These are phyloP conservation scores for Solanum chmielewskii DNA, from an alignment of 257 asterid genomes.

Conservation along the genomic window DNA sequence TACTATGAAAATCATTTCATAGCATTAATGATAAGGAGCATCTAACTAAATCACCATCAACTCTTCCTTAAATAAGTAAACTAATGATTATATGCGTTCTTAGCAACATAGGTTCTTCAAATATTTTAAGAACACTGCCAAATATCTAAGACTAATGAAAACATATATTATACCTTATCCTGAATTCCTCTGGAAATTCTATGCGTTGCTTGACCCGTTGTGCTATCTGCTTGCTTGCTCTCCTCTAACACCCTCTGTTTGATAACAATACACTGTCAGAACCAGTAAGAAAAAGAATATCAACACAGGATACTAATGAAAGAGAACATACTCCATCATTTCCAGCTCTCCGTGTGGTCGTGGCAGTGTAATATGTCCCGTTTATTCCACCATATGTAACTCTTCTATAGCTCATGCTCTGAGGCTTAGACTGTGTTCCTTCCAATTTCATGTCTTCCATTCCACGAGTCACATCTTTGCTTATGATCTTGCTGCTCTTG, in stretches of 20 bases:
- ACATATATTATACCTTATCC: conserved; percentile 33
- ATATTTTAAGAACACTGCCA: not conserved
- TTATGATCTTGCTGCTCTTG: conserved; percentile 3
- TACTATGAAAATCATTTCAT: not conserved
- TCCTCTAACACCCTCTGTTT: conserved; percentile 61
- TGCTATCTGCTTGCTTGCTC: conserved; percentile 62
- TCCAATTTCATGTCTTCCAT: conserved; percentile 8
- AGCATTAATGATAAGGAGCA: not conserved
- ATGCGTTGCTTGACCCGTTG: conserved; percentile 78
- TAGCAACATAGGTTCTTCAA: not conserved
- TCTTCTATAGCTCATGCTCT: conserved; percentile 44
- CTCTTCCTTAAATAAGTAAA: not conserved
- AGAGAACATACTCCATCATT: conserved; percentile 49
- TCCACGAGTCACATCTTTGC: conserved; percentile 4
- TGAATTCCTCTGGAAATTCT: conserved; percentile 74
- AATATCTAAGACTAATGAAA: not conserved
- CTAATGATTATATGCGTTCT: not conserved
- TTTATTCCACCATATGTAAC: conserved; percentile 74
- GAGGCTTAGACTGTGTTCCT: conserved; percentile 9
- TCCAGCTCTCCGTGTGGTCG: conserved; percentile 43
- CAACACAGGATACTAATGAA: not conserved
- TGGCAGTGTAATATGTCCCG: conserved; percentile 63
- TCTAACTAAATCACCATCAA: not conserved
- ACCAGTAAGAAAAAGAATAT: not conserved
- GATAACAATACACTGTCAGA: not conserved